Evolutionary conservation across 148 eudicot genomes (phyloP).

Genomic region (Fagopyrum tataricum): DNA sequence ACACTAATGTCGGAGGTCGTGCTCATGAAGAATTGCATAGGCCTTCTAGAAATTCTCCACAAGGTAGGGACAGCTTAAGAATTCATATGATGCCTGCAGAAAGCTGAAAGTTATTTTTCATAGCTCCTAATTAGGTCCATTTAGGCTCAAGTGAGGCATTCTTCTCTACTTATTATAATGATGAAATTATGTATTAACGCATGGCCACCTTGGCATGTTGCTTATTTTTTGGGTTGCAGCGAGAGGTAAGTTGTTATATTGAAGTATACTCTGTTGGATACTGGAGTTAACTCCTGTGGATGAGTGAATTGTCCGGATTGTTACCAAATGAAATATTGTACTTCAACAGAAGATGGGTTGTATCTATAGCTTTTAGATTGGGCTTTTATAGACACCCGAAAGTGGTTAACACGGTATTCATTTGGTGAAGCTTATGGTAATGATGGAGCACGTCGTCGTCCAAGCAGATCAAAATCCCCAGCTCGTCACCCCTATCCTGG

Average conservation of each 20-base stretch:
- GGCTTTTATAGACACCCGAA: conserved; percentile 52
- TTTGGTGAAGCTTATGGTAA: conserved; percentile 97
- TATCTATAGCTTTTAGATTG: conserved; percentile 51
- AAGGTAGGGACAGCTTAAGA: conserved; percentile 70
- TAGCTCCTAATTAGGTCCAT: not conserved
- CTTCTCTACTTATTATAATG: conserved; percentile 11
- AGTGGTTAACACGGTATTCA: conserved; percentile 73
- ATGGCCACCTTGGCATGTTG: conserved; percentile 28
- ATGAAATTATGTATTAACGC: conserved; percentile 6
- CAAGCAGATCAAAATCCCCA: conserved; percentile 94
- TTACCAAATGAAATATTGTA: conserved; percentile 41
- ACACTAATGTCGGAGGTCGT: conserved; percentile 66
- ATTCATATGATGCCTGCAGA: conserved; percentile 23
- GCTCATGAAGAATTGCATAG: conserved; percentile 76
- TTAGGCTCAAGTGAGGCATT: conserved; percentile 13
- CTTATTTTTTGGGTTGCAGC: conserved; percentile 75
- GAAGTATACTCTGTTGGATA: conserved; percentile 79
- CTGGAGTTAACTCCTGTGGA: conserved; percentile 69
- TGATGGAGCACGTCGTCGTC: conserved; percentile 73
- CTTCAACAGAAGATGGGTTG: conserved; percentile 45
- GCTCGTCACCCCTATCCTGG: conserved; percentile 49
- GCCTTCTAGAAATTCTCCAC: conserved; percentile 70
- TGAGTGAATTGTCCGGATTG: conserved; percentile 61
- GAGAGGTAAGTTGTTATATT: conserved; percentile 96
- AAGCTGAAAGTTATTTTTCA: conserved; percentile 24